These are phyloP conservation scores for Penstemon eatonii DNA, from an alignment of 257 asterid genomes.

Conservation along the genomic window DNA sequence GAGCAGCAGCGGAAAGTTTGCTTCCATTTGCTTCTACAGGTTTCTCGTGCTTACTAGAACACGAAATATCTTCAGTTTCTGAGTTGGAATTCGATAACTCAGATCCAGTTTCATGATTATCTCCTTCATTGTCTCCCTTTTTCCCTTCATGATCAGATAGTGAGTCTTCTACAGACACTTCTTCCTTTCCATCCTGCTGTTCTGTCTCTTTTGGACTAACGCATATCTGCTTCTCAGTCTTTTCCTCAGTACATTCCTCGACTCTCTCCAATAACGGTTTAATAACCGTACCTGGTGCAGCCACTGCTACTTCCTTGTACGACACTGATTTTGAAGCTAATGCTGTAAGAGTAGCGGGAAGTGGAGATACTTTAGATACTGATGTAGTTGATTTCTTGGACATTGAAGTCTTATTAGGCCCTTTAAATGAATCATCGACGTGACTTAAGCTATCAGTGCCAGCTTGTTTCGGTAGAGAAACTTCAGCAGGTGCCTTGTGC, in stretches of 20 bases:
- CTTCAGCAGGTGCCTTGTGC: constrained; percentile 43
- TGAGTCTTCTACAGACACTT: constrained; percentile 44
- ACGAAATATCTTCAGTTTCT: constrained; percentile 48
- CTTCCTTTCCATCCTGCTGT: constrained; percentile 45
- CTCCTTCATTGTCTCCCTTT: constrained; percentile 48
- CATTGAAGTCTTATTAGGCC: constrained; percentile 42
- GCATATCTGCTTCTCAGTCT: constrained; percentile 53
- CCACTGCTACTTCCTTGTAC: constrained; percentile 92
- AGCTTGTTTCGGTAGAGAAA: too few species aligned
- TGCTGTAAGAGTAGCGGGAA: constrained; percentile 60
- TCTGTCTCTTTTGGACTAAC: constrained; percentile 60
- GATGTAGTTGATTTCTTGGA: constrained; percentile 46
- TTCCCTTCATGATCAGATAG: constrained; percentile 42
- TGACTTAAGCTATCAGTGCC: too few species aligned
- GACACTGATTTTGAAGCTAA: constrained; percentile 84
- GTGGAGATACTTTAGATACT: constrained; percentile 46
- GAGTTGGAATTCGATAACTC: constrained; percentile 40
- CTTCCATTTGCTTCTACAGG: constrained; percentile 65
- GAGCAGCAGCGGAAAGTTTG: constrained; percentile 94
- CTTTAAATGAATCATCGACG: constrained; percentile 50
- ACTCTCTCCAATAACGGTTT: constrained; percentile 89
- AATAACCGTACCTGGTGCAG: constrained; percentile 95
- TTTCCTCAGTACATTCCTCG: constrained; percentile 68
- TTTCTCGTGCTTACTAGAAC: constrained; percentile 51
- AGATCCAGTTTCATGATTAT: constrained; percentile 43